Base-by-base conservation (phyloP, 179 eudicot genomes). In the Nepenthes alata region DNA sequence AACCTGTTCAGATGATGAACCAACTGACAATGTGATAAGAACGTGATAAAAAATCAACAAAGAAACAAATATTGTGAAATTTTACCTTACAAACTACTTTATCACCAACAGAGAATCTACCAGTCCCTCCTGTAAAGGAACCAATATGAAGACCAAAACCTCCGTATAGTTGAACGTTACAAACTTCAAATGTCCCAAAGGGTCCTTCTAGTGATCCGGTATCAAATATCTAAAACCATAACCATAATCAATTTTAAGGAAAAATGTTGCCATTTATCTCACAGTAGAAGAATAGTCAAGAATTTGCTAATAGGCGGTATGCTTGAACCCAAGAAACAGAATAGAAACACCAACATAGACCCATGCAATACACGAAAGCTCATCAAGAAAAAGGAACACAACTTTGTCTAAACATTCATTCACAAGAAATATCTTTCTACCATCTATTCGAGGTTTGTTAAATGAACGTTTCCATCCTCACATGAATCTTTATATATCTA, bases 131-230 rank as follows among this genome's bases (percentile, higher is more conserved):
- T 61, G 70, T 51, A 62, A 89, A 83, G 60, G 80, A 79, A 57
- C 99, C 99, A 54, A 94, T 81, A 64, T 94, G 99, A 63, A 94
- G 79, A 67, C 90, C 84, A 70, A 81, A 94, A 38, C 99, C 99
- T 69, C 91, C 97, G 74, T 70, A 90, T 37, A 77, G 66, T 79
- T 90, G 96, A 58, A 94, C 97, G 58, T 85, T 81, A 66, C 62
- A 59, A 67, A 94, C 96, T 79, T 82, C 70, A 57, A 94, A 94
- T 55, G 64, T 72, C 65, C 97, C 97, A 69, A 61, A 75, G 2
- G 85, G 82, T 67, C 83, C 87, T 79, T 86, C 81, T 64, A 94
- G 78, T 51, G 74, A 66, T 68, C 99, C 99, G 57, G 91, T 90
- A 74, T 94, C 99, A 78, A 70, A 90, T 67, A 90, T 90, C 99